Percentiles rank a stretch among this genome's conserved stretches.
Evolutionary conservation across 352 stramenopile species (phyloP).

Genomic region (Phytophthora nicotianae): DNA sequence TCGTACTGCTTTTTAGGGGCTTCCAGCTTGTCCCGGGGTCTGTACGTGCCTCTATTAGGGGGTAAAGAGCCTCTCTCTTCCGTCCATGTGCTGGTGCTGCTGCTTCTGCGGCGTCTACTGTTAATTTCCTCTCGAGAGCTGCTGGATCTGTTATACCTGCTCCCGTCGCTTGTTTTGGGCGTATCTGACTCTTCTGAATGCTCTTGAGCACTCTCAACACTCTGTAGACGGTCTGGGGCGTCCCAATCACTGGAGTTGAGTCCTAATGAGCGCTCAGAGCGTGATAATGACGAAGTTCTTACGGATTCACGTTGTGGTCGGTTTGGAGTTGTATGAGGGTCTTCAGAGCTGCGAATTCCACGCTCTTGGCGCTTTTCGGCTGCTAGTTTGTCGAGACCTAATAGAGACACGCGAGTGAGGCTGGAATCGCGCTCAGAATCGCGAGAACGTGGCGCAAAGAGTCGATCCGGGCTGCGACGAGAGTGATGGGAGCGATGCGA

Average conservation of each 20-base stretch:
- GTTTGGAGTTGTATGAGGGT: slow-evolving; percentile 1
- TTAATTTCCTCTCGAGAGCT: slow-evolving; percentile 9
- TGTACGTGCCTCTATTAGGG: not conserved
- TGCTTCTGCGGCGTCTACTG: slow-evolving; percentile 12
- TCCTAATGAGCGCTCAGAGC: slow-evolving; percentile 35
- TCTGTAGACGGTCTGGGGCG: slow-evolving; percentile 69
- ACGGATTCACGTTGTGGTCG: not conserved
- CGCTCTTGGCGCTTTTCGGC: slow-evolving; percentile 60
- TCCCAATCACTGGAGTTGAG: slow-evolving; percentile 81
- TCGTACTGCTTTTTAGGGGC: slow-evolving; percentile 82
- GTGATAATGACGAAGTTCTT: slow-evolving; percentile 21
- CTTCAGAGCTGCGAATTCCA: slow-evolving; percentile 7
- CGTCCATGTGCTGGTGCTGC: slow-evolving; percentile 5
- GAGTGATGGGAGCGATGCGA: slow-evolving; percentile 6
- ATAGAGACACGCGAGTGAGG: slow-evolving; percentile 37
- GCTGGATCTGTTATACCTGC: slow-evolving; percentile 27
- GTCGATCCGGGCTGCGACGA: slow-evolving; percentile 16
- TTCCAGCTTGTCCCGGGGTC: slow-evolving; percentile 24
- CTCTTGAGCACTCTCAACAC: slow-evolving; percentile 30
- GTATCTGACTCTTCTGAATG: slow-evolving; percentile 21
- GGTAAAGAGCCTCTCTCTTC: not conserved
- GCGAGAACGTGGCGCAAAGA: slow-evolving; percentile 20
- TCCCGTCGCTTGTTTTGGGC: slow-evolving; percentile 55
- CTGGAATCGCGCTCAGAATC: slow-evolving; percentile 6
- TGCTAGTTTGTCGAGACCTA: slow-evolving; percentile 71